Percentiles rank a stretch among this genome's conserved stretches.
These are phyloP conservation scores for Zalerion maritima DNA, from an alignment of 495 filamentous ascomycete species.

Conservation along the genomic window DNA sequence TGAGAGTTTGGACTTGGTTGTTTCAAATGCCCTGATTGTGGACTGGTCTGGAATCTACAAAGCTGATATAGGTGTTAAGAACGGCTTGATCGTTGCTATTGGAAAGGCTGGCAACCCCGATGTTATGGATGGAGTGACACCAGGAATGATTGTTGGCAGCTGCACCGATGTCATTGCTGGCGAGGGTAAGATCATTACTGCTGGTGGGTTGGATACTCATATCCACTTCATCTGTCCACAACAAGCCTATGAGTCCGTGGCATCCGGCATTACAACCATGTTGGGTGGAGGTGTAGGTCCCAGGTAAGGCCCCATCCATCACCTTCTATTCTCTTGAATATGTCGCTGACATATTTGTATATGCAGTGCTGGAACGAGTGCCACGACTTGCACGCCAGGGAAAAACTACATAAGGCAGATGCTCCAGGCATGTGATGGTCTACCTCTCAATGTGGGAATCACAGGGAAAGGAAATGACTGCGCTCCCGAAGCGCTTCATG, in stretches of 20 bases:
- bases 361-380: slow-evolving; percentile 73
- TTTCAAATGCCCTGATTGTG: slow-evolving; percentile 85
- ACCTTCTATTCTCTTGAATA: background rate
- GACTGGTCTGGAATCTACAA: slow-evolving; percentile 94
- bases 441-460: slow-evolving; percentile 89
- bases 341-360: background rate
- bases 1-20: slow-evolving; percentile 69
- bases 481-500: slow-evolving; percentile 50
- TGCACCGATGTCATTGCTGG: slow-evolving; percentile 95
- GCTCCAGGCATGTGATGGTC: slow-evolving; percentile 73
- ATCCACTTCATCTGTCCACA: slow-evolving; percentile 97
- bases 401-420: slow-evolving; percentile 76
- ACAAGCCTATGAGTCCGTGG: slow-evolving; percentile 72
- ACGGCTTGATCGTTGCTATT: slow-evolving; percentile 78
- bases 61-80: slow-evolving; percentile 88
- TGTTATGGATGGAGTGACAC: slow-evolving; percentile 79
- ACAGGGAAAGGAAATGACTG: slow-evolving; percentile 95
- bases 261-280: slow-evolving; percentile 84
- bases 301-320: slow-evolving; percentile 26
- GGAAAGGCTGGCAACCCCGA: slow-evolving; percentile 96
- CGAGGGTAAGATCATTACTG: slow-evolving; percentile 85
- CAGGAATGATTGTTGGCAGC: slow-evolving; percentile 67
- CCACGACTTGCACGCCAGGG: slow-evolving; percentile 90
- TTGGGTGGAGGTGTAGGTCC: slow-evolving; percentile 92
- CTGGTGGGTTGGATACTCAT: slow-evolving; percentile 84